Conservation (phyloP, 176 grass and related monocot genomes). For the Aegilops bicornis region DNA sequence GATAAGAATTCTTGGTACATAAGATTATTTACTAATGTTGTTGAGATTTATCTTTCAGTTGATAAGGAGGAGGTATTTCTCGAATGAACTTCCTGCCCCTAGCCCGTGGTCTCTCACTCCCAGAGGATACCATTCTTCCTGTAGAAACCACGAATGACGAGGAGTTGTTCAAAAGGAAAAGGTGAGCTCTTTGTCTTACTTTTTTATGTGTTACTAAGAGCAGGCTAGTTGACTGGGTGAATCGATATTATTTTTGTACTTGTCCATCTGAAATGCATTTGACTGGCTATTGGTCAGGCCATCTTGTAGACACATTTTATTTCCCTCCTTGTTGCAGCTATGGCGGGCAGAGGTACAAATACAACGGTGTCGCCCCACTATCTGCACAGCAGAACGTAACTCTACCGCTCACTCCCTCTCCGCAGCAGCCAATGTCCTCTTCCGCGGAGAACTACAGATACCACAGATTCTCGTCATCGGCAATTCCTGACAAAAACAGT, state of each 20-base stretch:
- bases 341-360: slow-evolving; percentile 62
- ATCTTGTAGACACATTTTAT: slow-evolving; percentile 14
- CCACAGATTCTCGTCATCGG: slow-evolving; percentile 68
- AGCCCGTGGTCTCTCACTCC: slow-evolving; percentile 67
- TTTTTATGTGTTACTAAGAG: not conserved
- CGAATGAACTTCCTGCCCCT: slow-evolving; percentile 69
- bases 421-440: slow-evolving; percentile 82
- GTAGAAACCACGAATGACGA: slow-evolving; percentile 69
- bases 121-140: slow-evolving; percentile 50
- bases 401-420: slow-evolving; percentile 69
- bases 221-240: not conserved
- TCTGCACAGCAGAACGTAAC: slow-evolving; percentile 77
- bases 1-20: not conserved
- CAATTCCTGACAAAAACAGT: slow-evolving; percentile 52
- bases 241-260: not conserved
- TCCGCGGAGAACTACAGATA: slow-evolving; percentile 71
- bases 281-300: not conserved
- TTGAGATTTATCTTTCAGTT: slow-evolving; percentile 62
- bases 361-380: slow-evolving; percentile 60
- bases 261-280: not conserved
- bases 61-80: slow-evolving; percentile 97
- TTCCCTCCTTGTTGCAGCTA: slow-evolving; percentile 32
- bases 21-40: slow-evolving; percentile 24
- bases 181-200: slow-evolving; percentile 29
- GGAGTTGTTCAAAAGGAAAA: slow-evolving; percentile 74